Base-by-base conservation (phyloP, 371 early-diverging fungal genomes). In the Massospora cicadina region DNA sequence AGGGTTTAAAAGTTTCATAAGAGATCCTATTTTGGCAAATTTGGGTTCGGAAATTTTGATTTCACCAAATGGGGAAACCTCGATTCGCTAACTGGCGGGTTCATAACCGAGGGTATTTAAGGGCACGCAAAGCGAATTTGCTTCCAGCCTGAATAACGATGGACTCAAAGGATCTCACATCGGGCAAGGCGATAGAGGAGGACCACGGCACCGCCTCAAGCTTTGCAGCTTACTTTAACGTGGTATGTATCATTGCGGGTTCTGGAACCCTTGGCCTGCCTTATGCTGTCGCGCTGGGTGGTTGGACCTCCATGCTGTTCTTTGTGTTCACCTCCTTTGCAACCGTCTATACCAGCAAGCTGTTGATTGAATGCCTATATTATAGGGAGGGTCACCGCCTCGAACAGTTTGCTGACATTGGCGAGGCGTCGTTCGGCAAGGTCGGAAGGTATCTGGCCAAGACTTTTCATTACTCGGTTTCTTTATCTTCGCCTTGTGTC, bases 251-350 rank as follows among this genome's bases (percentile, higher is more conserved):
- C 1, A 79, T 88, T 21, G 88, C 89, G 1, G 92, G 92, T 54
- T 84, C 87, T 3, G 93, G 93, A 26, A 81, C 89, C 7, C 75
- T 91, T 2, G 87, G 89, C 61, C 77, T 93, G 12, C 90, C 91
- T 24, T 86, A 80, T 60, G 86, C 89, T 21, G 75, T 93, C 27
- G 79, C 71, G 25, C 80, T 84, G 62, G 84, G 86, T 60, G 91
- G 91, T 12, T 93, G 93, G 93, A 69, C 84, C 24, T 87, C 87
- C 59, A 63, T 88, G 1, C 29, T 80, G 13, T 78, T 90, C 66
- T 75, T 91, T 13, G 71, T 81, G n/a, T 75, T 91, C 30, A 80
- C 89, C 10, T 88, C 86, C 64, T 65, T 75, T 23, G 85, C 89
- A 71, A 82, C 88, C 26, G 72, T 81, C 57, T 58, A 58, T 17